Percentiles rank a stretch among this genome's conserved stretches.
These are phyloP conservation scores for Pyricularia grisea DNA, from an alignment of 2,329 filamentous ascomycete species.

Conservation along the genomic window DNA sequence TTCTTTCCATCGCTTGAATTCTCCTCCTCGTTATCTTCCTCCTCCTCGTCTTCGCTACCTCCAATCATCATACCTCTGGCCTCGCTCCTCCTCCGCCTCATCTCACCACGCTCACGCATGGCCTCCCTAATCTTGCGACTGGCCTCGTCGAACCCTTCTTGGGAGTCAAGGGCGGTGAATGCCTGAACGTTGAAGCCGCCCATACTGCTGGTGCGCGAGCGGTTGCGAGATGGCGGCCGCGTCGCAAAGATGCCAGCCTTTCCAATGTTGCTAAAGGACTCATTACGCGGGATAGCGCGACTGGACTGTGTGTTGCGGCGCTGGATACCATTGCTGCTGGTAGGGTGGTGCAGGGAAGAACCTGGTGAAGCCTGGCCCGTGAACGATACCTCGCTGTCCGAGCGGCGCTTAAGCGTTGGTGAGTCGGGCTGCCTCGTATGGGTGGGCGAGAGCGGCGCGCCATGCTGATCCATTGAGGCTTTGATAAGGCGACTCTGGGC, in stretches of 20 bases:
- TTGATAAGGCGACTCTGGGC: slow-evolving; percentile 63
- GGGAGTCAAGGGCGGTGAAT: slow-evolving; percentile 58
- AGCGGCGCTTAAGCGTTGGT: slow-evolving; percentile 19
- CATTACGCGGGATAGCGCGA: slow-evolving; percentile 64
- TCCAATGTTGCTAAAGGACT: slow-evolving; percentile 86
- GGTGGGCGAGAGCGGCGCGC: slow-evolving; percentile 7
- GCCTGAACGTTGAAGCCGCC: slow-evolving; percentile 56
- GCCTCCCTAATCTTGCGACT: slow-evolving; percentile 75
- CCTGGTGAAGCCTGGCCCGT: slow-evolving; percentile 7
- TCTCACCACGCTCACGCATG: slow-evolving; percentile 68
- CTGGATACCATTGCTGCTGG: slow-evolving; percentile 28
- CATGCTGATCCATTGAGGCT: slow-evolving; percentile 35
- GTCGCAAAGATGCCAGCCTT: slow-evolving; percentile 86
- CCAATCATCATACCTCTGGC: slow-evolving; percentile 8
- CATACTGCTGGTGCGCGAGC: slow-evolving; percentile 61
- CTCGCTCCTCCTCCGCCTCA: slow-evolving; percentile 44
- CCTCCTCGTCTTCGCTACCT: slow-evolving; percentile 9
- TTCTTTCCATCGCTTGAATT: slow-evolving; percentile 5
- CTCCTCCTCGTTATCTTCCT: slow-evolving; percentile 9
- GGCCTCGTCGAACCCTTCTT: slow-evolving; percentile 71
- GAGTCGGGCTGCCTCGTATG: not conserved
- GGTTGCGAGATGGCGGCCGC: slow-evolving; percentile 65
- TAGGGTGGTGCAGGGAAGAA: slow-evolving; percentile 22
- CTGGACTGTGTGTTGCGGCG: slow-evolving; percentile 39
- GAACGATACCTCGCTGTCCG: slow-evolving; percentile 41